Conservation (phyloP, 2,329 filamentous ascomycete genomes). For the Phaeoacremonium minimum region DNA sequence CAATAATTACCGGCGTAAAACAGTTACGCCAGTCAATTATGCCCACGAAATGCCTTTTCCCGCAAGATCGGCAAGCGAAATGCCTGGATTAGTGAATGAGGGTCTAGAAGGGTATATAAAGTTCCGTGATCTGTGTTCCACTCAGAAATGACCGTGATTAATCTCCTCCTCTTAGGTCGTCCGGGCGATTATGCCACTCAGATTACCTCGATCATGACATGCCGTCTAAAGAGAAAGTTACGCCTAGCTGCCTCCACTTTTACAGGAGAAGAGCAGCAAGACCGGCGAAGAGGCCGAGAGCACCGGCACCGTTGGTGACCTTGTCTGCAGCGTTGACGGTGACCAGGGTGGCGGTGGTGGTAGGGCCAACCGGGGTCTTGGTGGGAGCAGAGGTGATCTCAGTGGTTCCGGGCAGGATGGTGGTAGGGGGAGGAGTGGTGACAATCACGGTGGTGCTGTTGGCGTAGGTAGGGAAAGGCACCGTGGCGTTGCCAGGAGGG, state of each 20-base stretch:
- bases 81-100: slow-evolving; percentile 9
- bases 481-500: slow-evolving; percentile 3
- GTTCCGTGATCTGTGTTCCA: too few species aligned
- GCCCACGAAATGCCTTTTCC: slow-evolving; percentile 8
- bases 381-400: slow-evolving; percentile 11
- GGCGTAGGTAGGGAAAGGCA: slow-evolving; percentile 9
- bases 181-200: too few species aligned
- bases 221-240: too few species aligned
- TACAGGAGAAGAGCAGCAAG: slow-evolving; percentile 32
- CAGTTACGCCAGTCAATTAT: slow-evolving; percentile 8
- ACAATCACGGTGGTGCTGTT: slow-evolving; percentile 10
- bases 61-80: too few species aligned
- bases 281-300: slow-evolving; percentile 29
- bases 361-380: slow-evolving; percentile 20
- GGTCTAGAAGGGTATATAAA: slow-evolving; percentile 12
- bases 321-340: slow-evolving; percentile 32
- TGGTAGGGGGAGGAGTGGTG: slow-evolving; percentile 13
- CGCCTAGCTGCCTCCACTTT: too few species aligned
- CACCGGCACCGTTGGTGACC: slow-evolving; percentile 26
- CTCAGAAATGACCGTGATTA: too few species aligned
- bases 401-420: slow-evolving; percentile 11
- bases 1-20: too few species aligned
- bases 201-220: too few species aligned
- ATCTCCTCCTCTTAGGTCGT: too few species aligned
- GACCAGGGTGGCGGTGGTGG: slow-evolving; percentile 15